These are phyloP conservation scores for Actinomortierella wolfii DNA, from an alignment of 371 early-diverging fungal genomes.

Conservation along the genomic window DNA sequence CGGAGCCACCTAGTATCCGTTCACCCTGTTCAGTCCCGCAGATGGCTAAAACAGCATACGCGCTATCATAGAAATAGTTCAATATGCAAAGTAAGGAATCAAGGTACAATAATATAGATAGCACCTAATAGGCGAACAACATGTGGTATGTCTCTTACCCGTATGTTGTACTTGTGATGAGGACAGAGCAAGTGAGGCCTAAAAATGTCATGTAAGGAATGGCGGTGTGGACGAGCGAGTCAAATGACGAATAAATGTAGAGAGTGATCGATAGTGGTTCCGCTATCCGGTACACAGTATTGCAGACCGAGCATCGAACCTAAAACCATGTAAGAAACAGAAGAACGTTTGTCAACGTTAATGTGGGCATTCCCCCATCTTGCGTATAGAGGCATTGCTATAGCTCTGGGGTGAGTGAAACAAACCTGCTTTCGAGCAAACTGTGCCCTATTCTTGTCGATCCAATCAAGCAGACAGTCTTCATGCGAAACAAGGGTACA, in stretches of 20 bases:
- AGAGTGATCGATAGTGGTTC: constrained; percentile 57
- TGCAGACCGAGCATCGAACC: constrained; percentile 81
- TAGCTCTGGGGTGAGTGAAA: not conserved
- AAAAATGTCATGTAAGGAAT: constrained; percentile 70
- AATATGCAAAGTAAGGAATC: not conserved
- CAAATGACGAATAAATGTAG: constrained; percentile 56
- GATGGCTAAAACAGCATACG: constrained; percentile 69
- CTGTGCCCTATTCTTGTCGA: constrained; percentile 70
- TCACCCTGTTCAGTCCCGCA: constrained; percentile 71
- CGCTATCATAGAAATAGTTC: constrained; percentile 44
- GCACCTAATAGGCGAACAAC: not conserved
- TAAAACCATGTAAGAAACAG: constrained; percentile 23
- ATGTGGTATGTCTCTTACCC: constrained; percentile 47
- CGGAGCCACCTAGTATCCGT: constrained; percentile 61
- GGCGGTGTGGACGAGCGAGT: constrained; percentile 61
- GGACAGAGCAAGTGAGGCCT: constrained; percentile 61
- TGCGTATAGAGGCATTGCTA: not conserved
- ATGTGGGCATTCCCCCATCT: too few relatives aligned
- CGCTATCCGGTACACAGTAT: constrained; percentile 63
- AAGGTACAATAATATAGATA: not conserved
- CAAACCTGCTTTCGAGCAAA: constrained; percentile 58
- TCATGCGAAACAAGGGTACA: constrained; percentile 78
- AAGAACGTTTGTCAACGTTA: too few relatives aligned
- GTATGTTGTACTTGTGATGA: constrained; percentile 67
- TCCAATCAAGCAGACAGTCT: constrained; percentile 78